Evolutionary conservation across 2,329 filamentous ascomycete species (phyloP).

Genomic region (Tolypocladium paradoxum): DNA sequence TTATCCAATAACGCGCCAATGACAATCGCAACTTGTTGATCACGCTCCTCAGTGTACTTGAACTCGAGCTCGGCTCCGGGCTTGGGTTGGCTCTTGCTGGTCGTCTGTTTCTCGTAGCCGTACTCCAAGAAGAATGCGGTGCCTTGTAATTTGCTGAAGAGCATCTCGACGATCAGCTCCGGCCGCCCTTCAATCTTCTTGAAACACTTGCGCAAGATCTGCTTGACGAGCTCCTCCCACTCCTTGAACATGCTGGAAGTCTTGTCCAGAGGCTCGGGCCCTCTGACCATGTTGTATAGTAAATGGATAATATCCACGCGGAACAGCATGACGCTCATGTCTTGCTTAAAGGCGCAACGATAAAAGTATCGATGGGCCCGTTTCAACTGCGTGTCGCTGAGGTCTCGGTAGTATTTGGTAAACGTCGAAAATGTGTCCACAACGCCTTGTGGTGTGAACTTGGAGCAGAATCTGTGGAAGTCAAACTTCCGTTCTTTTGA

Average conservation of each 20-base stretch:
- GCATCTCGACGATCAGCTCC: constrained; percentile 77
- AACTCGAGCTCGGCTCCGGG: constrained; percentile 78
- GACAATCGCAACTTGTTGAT: constrained; percentile 67
- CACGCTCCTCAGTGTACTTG: constrained; percentile 55
- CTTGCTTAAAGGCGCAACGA: constrained; percentile 87
- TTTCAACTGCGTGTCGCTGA: constrained; percentile 73
- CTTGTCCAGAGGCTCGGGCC: constrained; percentile 63
- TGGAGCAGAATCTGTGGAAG: constrained; percentile 70
- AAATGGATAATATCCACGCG: constrained; percentile 83
- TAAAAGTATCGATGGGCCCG: constrained; percentile 91
- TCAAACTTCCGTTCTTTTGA: constrained; percentile 87
- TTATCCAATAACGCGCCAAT: constrained; percentile 73
- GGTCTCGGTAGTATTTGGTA: constrained; percentile 67
- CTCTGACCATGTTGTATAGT: constrained; percentile 86
- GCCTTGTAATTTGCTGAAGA: constrained; percentile 83
- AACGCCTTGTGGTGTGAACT: constrained; percentile 74
- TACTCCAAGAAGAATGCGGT: constrained; percentile 85
- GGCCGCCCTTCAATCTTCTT: constrained; percentile 80
- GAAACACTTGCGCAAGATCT: constrained; percentile 70
- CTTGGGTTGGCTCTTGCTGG: constrained; percentile 48
- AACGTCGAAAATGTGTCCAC: constrained; percentile 84
- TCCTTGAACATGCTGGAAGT: constrained; percentile 63
- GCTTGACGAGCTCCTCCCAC: constrained; percentile 81
- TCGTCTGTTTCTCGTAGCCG: constrained; percentile 76
- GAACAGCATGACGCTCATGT: constrained; percentile 79